These are phyloP conservation scores for Aspergillus sergii DNA, from an alignment of 2,329 filamentous ascomycete genomes.

Conservation along the genomic window DNA sequence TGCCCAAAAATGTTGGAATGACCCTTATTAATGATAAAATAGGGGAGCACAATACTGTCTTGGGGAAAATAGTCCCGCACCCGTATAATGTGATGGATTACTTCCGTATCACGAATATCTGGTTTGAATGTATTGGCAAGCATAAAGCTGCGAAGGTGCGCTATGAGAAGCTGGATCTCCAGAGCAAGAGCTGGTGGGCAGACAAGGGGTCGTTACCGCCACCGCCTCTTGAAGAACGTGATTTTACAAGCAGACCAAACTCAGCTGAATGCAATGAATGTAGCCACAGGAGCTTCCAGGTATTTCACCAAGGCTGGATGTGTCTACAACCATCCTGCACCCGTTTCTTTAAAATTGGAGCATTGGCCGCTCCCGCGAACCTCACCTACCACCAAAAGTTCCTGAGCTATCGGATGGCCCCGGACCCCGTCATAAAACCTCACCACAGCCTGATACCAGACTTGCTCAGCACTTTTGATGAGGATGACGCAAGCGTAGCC, in stretches of 20 bases:
- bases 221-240: conserved; percentile 32
- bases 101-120: conserved; percentile 70
- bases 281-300: conserved; percentile 29
- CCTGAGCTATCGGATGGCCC: conserved; percentile 55
- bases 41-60: conserved; percentile 56
- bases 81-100: conserved; percentile 68
- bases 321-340: conserved; percentile 58
- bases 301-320: conserved; percentile 57
- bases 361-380: conserved; percentile 28
- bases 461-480: conserved; percentile 41
- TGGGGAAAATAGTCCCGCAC: conserved; percentile 56
- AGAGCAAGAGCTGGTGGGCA: conserved; percentile 62
- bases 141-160: conserved; percentile 59
- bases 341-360: conserved; percentile 57
- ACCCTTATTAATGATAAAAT: conserved; percentile 27
- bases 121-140: conserved; percentile 59
- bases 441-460: conserved; percentile 45
- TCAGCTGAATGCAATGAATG: conserved; percentile 47
- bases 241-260: conserved; percentile 28
- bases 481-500: conserved; percentile 43
- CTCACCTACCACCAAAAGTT: conserved; percentile 60
- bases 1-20: conserved; percentile 6
- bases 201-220: conserved; percentile 34
- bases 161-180: conserved; percentile 64
- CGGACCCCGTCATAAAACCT: conserved; percentile 39